Percentiles rank a stretch among this genome's conserved stretches.
Conservation (phyloP, 139 green algal genomes). For the Chlorella ohadii region DNA sequence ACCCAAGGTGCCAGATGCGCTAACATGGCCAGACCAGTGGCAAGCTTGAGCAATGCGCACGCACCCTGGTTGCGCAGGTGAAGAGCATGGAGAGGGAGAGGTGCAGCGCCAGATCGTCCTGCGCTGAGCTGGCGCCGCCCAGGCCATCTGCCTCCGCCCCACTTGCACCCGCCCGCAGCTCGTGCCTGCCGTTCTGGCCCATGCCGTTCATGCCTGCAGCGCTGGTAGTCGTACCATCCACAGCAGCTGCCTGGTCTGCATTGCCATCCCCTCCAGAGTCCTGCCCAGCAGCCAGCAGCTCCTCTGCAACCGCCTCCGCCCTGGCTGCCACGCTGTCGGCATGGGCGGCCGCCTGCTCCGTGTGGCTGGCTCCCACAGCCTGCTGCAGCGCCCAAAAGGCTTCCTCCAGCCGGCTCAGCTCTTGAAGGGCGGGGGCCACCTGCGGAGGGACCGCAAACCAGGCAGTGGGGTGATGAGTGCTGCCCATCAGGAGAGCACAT, state of each 20-base stretch:
- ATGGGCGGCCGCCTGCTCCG: not conserved
- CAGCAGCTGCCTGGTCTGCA: not conserved
- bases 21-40: too few species aligned
- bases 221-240: too few species aligned
- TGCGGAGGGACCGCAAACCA: too few species aligned
- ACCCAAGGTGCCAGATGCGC: too few species aligned
- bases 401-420: not conserved
- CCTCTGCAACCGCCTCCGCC: not conserved
- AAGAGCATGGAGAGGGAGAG: conserved; percentile 32
- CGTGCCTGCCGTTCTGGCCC: too few species aligned
- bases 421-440: not conserved
- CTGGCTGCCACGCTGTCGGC: not conserved
- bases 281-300: too few species aligned
- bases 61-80: conserved; percentile 10
- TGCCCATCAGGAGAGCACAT: too few species aligned
- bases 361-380: not conserved
- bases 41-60: too few species aligned
- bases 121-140: not conserved
- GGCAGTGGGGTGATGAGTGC: too few species aligned
- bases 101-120: conserved; percentile 29
- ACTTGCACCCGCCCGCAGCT: not conserved
- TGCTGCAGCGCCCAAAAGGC: conserved; percentile 14
- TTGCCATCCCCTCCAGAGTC: not conserved
- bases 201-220: too few species aligned
- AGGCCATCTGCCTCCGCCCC: not conserved